Conservation (phyloP, 1,284 basidiomycete species). For the Meira nashicola region DNA sequence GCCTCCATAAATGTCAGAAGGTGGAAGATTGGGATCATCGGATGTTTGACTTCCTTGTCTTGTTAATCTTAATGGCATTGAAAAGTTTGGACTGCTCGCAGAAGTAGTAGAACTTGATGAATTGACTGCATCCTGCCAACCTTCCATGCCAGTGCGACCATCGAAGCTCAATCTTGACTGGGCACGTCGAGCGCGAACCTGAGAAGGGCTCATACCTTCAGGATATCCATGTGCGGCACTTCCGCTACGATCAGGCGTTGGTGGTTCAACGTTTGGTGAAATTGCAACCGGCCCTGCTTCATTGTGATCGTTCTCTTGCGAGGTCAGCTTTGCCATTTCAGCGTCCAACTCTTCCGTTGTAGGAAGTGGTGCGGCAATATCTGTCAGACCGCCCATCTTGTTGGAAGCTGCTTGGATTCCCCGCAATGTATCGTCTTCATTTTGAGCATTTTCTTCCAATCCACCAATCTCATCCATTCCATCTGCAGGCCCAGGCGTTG, state of each 20-base stretch:
- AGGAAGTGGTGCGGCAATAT: slow-evolving; percentile 52
- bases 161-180: slow-evolving; percentile 15
- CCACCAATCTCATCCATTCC: slow-evolving; percentile 23
- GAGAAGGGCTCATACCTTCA: no score
- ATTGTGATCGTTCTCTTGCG: slow-evolving; percentile 2
- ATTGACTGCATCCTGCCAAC: not conserved
- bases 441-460: slow-evolving; percentile 10
- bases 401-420: slow-evolving; percentile 5
- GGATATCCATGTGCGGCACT: no score
- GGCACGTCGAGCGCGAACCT: slow-evolving; percentile 6
- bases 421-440: not conserved
- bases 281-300: not conserved
- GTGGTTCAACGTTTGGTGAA: slow-evolving; percentile 22
- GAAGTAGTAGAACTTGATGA: not conserved
- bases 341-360: slow-evolving; percentile 42
- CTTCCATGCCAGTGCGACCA: not conserved
- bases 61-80: not conserved
- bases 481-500: slow-evolving; percentile 32
- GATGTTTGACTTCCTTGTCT: not conserved
- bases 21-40: not conserved
- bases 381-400: slow-evolving; percentile 18
- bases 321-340: slow-evolving; percentile 40
- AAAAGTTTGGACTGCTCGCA: slow-evolving; percentile 11
- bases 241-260: slow-evolving; percentile 13
- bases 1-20: not conserved